Evolutionary conservation across 2,329 filamentous ascomycete species (phyloP).

Genomic region (Huntiella moniliformis): DNA sequence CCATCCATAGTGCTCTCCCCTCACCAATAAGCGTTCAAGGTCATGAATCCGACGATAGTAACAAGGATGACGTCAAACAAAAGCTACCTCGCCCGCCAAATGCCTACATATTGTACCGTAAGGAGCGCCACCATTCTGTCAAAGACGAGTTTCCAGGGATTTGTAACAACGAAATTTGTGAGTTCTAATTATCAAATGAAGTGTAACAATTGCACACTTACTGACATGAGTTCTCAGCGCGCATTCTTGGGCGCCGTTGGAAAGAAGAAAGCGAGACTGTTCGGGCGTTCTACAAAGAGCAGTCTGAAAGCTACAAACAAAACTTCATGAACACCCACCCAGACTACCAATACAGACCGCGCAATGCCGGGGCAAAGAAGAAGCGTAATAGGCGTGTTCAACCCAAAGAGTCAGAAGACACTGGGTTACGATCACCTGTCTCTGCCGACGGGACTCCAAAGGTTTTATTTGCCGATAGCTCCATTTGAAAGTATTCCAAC

Average conservation of each 20-base stretch:
- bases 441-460: not conserved
- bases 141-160: not conserved
- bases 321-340: constrained; percentile 6
- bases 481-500: too few species aligned
- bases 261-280: not conserved
- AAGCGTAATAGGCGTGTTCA: not conserved
- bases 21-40: not conserved
- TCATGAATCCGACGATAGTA: not conserved
- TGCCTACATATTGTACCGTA: constrained; percentile 8
- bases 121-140: constrained; percentile 5
- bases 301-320: not conserved
- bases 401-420: not conserved
- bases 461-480: too few species aligned
- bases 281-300: not conserved
- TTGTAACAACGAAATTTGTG: constrained; percentile 8
- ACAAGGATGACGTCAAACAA: not conserved
- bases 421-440: not conserved
- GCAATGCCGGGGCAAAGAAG: constrained; percentile 4
- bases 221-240: constrained; percentile 2
- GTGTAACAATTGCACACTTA: too few species aligned
- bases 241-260: constrained; percentile 1
- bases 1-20: not conserved
- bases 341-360: constrained; percentile 5
- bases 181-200: too few species aligned
- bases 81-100: constrained; percentile 6